Evolutionary conservation across 1,139 yeast genomes (phyloP).

Genomic region (Citeromyces siamensis): DNA sequence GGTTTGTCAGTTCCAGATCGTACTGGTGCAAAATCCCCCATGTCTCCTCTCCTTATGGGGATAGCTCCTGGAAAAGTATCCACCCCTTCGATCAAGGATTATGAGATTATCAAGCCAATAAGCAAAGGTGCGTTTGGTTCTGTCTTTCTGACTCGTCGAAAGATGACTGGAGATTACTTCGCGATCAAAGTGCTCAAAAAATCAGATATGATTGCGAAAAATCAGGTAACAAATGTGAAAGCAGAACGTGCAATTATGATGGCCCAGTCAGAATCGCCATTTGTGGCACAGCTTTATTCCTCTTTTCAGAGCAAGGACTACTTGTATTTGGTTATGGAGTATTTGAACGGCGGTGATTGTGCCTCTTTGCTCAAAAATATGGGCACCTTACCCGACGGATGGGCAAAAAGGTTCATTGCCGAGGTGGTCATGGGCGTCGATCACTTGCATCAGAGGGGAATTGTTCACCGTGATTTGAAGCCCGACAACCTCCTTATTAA

Average conservation of each 20-base stretch:
- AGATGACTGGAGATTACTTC: conserved; percentile 84
- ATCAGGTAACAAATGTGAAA: conserved; percentile 88
- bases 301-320: conserved; percentile 86
- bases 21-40: conserved; percentile 25
- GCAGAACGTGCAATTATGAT: conserved; percentile 96
- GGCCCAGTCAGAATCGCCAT: conserved; percentile 91
- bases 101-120: conserved; percentile 84
- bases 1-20: conserved; percentile 8
- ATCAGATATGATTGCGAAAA: conserved; percentile 93
- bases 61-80: conserved; percentile 25
- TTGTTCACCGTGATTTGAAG: conserved; percentile 83
- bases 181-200: conserved; percentile 93
- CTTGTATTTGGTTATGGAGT: conserved; percentile 91
- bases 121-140: conserved; percentile 98
- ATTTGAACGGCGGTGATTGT: conserved; percentile 91
- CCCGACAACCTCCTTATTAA: conserved; percentile 92
- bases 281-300: conserved; percentile 81
- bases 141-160: conserved; percentile 76
- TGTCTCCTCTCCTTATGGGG: conserved; percentile 27
- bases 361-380: conserved; percentile 75
- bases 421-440: conserved; percentile 88
- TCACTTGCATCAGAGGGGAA: conserved; percentile 78
- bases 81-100: conserved; percentile 72
- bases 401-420: conserved; percentile 82
- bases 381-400: conserved; percentile 72